phyloP scores from a whole-genome alignment of 2,329 filamentous ascomycete genomes.

The Emmonsia crescens region DNA sequence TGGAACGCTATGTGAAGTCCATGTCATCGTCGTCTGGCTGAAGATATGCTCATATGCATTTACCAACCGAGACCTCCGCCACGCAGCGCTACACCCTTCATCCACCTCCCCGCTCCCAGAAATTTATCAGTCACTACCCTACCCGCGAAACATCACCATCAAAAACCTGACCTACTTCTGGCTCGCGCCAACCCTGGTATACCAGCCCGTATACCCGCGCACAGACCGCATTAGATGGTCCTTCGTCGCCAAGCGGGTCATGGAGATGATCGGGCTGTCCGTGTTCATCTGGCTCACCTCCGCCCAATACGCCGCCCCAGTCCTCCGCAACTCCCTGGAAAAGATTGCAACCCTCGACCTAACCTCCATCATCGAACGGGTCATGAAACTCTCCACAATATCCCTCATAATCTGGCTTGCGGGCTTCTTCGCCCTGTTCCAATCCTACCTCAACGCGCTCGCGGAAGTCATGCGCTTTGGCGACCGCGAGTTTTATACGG shows the following conservation, averaged over 20 bases:
- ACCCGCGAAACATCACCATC: constrained; percentile 83
- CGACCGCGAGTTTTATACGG: constrained; percentile 88
- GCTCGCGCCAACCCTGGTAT: constrained; percentile 93
- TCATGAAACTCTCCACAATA: constrained; percentile 93
- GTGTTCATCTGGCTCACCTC: constrained; percentile 93
- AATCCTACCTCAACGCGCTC: constrained; percentile 80
- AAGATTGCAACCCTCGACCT: constrained; percentile 75
- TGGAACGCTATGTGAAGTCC: constrained; percentile 78
- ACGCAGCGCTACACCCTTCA: constrained; percentile 75
- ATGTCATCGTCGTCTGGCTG: constrained; percentile 90
- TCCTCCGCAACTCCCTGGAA: constrained; percentile 78
- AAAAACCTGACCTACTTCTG: constrained; percentile 88
- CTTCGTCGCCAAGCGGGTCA: constrained; percentile 74
- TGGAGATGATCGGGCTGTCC: constrained; percentile 64
- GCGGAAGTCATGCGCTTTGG: constrained; percentile 85
- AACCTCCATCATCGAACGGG: constrained; percentile 70
- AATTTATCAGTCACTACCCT: constrained; percentile 72
- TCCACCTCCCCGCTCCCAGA: constrained; percentile 59
- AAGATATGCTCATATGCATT: constrained; percentile 95
- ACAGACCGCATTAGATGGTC: constrained; percentile 71
- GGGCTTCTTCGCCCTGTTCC: constrained; percentile 94
- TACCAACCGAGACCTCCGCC: constrained; percentile 88
- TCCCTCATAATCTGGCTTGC: constrained; percentile 94
- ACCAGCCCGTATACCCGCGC: constrained; percentile 92
- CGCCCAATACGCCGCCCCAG: constrained; percentile 85